Base-by-base conservation (phyloP, 2,329 filamentous ascomycete genomes). In the Hypoxylon sp. region DNA sequence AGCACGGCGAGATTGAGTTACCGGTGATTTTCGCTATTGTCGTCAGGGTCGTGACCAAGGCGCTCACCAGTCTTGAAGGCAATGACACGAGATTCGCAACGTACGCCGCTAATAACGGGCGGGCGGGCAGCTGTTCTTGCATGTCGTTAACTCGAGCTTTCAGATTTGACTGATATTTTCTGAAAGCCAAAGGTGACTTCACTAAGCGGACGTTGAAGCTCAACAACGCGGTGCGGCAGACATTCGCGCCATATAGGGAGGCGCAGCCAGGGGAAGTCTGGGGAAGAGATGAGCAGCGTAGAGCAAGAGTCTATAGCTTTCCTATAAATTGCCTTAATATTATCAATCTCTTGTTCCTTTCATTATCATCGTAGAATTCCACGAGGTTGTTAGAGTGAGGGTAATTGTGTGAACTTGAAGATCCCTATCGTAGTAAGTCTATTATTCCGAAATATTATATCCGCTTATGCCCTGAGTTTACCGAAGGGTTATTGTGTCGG, bases 221-320 rank as follows among this genome's bases (percentile, higher is more conserved):
- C 48, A 29, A 51, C n/a, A n/a, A 51, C 48, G 24, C 48, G 48
- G 48, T 51, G 24, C n/a, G 48, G 48, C 8, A 51, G 48, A 51
- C 48, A 51, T 5, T 31, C 8, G 9, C 26, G 26, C 48, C 48
- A 51, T 29, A 51, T 19, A 8, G n/a, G 11, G 24, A 31, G 48
- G 48, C 48, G 48, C 13, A 51, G 26, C 26, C 13, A 26, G 13
- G 14, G 48, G 48, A 1, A 51, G 48, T 26, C 26, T 5, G 26
- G 48, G 26, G 26, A 51, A 51, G 26, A 33, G 26, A 26, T 31
- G 48, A 26, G 39, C 4, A n/a, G 39, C n/a, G 14, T 42, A 42
- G n/a, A 8, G 6, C 5, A 42, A 42, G 1, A 42, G 37, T 17
- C 9, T 42, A 42, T 42, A 42, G 4, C n/a, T 42, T 17, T 14